phyloP scores from a whole-genome alignment of 2,329 filamentous ascomycete species.

The Xylariaceae sp. region DNA sequence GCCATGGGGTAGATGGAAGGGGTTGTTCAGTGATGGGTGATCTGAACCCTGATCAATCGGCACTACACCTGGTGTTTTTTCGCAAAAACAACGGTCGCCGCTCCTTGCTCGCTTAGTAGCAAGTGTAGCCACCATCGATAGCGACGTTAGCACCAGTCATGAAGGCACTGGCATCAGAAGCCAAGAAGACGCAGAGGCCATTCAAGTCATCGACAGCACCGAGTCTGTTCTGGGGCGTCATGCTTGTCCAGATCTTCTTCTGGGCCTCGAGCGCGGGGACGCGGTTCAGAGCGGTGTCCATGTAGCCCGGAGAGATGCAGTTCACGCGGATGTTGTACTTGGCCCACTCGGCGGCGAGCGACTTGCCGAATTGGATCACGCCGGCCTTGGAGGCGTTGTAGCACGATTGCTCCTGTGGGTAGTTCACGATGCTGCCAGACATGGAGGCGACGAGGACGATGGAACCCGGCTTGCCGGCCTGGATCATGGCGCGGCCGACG shows the following conservation, averaged over 20 bases:
- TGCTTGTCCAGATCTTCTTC: constrained; percentile 74
- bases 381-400: constrained; percentile 84
- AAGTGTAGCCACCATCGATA: constrained; percentile 67
- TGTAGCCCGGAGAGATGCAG: constrained; percentile 80
- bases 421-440: constrained; percentile 82
- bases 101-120: constrained; percentile 51
- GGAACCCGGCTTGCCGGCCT: constrained; percentile 64
- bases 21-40: too few relatives aligned
- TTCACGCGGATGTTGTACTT: constrained; percentile 78
- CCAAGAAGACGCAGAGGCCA: constrained; percentile 71
- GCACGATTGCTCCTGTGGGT: constrained; percentile 75
- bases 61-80: too few relatives aligned
- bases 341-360: constrained; percentile 79
- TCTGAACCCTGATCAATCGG: too few relatives aligned
- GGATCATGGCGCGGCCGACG: constrained; percentile 70
- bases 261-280: constrained; percentile 73
- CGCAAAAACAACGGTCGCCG: too few relatives aligned
- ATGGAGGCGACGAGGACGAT: constrained; percentile 77
- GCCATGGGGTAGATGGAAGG: too few relatives aligned
- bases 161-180: constrained; percentile 67
- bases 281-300: constrained; percentile 79
- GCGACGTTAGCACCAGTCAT: constrained; percentile 74
- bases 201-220: constrained; percentile 74
- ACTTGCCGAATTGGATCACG: constrained; percentile 74
- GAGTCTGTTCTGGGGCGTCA: constrained; percentile 70